phyloP scores from a whole-genome alignment of 352 stramenopile genomes.

The Halophytophthora batemanensis region DNA sequence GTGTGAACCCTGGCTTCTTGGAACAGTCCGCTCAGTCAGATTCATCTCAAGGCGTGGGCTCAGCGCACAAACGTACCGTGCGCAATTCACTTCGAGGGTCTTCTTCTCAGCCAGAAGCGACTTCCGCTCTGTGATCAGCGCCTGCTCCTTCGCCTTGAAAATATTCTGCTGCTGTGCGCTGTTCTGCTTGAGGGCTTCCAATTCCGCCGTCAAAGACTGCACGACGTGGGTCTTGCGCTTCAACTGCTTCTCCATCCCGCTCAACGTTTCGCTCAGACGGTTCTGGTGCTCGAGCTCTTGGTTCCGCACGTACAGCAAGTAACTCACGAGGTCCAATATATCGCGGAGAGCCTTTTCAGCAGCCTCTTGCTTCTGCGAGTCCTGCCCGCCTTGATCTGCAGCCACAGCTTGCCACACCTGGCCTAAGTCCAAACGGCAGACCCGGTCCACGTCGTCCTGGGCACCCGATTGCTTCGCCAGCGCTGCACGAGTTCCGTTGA shows the following conservation, averaged over 20 bases:
- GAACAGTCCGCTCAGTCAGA: no score
- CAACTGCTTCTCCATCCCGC: constrained; percentile 42
- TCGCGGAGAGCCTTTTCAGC: constrained; percentile 44
- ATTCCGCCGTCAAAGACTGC: constrained; percentile 36
- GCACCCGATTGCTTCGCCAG: constrained; percentile 6
- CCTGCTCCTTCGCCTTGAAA: constrained; percentile 62
- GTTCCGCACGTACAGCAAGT: constrained; percentile 51
- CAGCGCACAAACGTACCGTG: constrained; percentile 27
- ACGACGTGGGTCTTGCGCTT: constrained; percentile 50
- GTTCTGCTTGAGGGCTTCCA: constrained; percentile 48
- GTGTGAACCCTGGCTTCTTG: constrained; percentile 2
- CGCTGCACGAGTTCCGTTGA: constrained; percentile 18
- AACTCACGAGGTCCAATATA: constrained; percentile 71
- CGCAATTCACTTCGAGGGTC: constrained; percentile 59
- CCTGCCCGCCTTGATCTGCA: neutral
- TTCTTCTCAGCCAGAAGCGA: constrained; percentile 64
- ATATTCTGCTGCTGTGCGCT: constrained; percentile 57
- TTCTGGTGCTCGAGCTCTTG: constrained; percentile 55
- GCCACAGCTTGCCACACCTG: constrained; percentile 22
- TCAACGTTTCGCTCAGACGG: constrained; percentile 42
- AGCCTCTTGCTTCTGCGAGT: constrained; percentile 17
- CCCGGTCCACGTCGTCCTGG: constrained; percentile 23
- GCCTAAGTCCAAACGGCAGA: constrained; percentile 25
- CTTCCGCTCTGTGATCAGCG: constrained; percentile 42
- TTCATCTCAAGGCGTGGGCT: neutral